These are phyloP conservation scores for Basidioascus undulatus DNA, from an alignment of 768 basidiomycete species.

Conservation along the genomic window DNA sequence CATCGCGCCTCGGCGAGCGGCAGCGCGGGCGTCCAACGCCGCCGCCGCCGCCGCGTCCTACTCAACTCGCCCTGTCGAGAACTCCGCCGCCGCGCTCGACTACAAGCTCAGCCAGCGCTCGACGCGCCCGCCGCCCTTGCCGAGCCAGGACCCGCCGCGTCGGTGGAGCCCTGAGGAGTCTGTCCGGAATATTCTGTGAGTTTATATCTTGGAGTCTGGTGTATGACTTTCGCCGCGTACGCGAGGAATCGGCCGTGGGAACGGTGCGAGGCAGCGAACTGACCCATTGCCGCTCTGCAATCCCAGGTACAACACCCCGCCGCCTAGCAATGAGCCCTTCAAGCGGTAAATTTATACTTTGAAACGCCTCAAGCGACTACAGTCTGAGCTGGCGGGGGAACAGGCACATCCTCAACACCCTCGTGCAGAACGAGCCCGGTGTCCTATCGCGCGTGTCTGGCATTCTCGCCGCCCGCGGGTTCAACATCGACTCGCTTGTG, in stretches of 20 bases:
- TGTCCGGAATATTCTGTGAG: conserved; percentile 65
- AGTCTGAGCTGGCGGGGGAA: background rate
- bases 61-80: conserved; percentile 38
- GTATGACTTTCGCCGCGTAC: too few relatives aligned
- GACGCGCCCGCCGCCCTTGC: conserved; percentile 55
- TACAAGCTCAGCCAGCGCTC: conserved; percentile 50
- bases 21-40: background rate
- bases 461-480: conserved; percentile 84
- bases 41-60: background rate
- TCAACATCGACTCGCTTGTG: conserved; percentile 96
- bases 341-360: conserved; percentile 39
- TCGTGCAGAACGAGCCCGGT: conserved; percentile 97
- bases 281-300: background rate
- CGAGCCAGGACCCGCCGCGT: conserved; percentile 60
- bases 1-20: too few relatives aligned
- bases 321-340: conserved; percentile 70
- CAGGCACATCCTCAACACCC: conserved; percentile 87
- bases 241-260: too few relatives aligned
- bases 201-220: background rate
- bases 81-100: conserved; percentile 83
- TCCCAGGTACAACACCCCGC: conserved; percentile 30
- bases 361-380: conserved; percentile 6
- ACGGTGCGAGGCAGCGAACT: too few relatives aligned
- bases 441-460: conserved; percentile 97
- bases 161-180: conserved; percentile 76